Conservation (phyloP, 345 rosid species). For the Pistacia vera region DNA sequence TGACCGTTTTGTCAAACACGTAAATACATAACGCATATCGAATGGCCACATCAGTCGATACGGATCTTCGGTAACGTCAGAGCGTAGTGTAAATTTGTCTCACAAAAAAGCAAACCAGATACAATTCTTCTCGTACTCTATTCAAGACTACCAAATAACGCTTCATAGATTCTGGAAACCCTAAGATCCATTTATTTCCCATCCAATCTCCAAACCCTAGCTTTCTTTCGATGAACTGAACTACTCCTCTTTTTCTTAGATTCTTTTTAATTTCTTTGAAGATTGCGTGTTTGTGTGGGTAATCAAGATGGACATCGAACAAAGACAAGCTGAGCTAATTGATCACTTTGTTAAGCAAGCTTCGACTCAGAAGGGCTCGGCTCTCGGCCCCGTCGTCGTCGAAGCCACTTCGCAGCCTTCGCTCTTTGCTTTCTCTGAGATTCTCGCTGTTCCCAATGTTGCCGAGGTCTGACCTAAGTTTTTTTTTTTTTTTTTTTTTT, state of each 20-base stretch:
- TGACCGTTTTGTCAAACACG: too few species aligned
- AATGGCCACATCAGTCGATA: too few species aligned
- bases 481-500: neutral
- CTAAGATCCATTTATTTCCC: neutral
- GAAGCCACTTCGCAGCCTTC: constrained; percentile 89
- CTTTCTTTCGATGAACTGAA: constrained; percentile 2
- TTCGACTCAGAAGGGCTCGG: constrained; percentile 51
- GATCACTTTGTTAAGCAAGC: constrained; percentile 67
- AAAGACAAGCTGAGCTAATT: constrained; percentile 73
- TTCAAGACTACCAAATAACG: neutral
- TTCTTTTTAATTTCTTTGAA: neutral
- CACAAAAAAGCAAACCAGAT: neutral
- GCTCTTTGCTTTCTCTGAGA: constrained; percentile 96
- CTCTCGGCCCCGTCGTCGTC: constrained; percentile 52
- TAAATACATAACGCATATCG: too few species aligned
- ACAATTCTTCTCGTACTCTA: neutral
- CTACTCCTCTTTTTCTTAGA: neutral
- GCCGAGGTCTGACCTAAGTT: constrained; percentile 44
- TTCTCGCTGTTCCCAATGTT: constrained; percentile 64
- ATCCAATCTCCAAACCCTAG: neutral
- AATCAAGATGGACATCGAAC: constrained; percentile 78
- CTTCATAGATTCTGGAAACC: neutral
- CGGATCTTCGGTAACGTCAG: too few species aligned
- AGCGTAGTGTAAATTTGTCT: too few species aligned
- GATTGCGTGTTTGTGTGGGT: neutral